phyloP scores from a whole-genome alignment of 2,329 filamentous ascomycete genomes.

The Plectosphaerella sp. region DNA sequence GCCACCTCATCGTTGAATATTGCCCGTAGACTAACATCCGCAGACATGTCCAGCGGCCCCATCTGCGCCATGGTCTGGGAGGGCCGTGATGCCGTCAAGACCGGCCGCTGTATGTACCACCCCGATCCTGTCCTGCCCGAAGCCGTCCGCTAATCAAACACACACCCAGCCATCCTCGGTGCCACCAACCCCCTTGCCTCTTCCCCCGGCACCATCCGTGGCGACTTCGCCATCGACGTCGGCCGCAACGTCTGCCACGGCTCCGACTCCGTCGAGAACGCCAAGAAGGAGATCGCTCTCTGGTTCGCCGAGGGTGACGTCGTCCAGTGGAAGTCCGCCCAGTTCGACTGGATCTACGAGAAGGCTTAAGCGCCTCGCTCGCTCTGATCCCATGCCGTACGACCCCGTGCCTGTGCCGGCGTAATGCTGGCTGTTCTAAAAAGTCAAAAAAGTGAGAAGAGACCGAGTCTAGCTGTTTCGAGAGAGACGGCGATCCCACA shows the following conservation, averaged over 20 bases:
- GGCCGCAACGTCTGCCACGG: conserved; percentile 99
- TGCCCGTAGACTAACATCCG: conserved; percentile 14
- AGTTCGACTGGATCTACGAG: conserved; percentile 97
- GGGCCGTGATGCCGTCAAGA: conserved; percentile 98
- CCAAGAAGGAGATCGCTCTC: conserved; percentile 98
- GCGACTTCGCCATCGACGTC: conserved; percentile 74
- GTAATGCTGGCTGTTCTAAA: not conserved
- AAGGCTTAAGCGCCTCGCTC: conserved; percentile 48
- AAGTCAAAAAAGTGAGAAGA: not conserved
- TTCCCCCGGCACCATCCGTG: conserved; percentile 95
- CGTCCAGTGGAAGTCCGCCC: conserved; percentile 76
- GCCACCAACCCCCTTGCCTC: conserved; percentile 98
- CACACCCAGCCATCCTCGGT: conserved; percentile 71
- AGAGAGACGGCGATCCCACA: too few relatives aligned
- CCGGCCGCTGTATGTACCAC: conserved; percentile 70
- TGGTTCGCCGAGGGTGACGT: conserved; percentile 94
- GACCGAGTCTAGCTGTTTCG: too few relatives aligned
- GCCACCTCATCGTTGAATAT: too few relatives aligned
- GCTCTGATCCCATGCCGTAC: not conserved
- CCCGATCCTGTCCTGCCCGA: not conserved
- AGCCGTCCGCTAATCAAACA: conserved; percentile 3
- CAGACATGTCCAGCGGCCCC: conserved; percentile 95
- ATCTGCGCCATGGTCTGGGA: conserved; percentile 99
- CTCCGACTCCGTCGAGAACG: conserved; percentile 96
- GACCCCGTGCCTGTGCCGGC: too few relatives aligned